Base-by-base conservation (phyloP, 495 filamentous ascomycete genomes). In the Emericellopsis terricola region DNA sequence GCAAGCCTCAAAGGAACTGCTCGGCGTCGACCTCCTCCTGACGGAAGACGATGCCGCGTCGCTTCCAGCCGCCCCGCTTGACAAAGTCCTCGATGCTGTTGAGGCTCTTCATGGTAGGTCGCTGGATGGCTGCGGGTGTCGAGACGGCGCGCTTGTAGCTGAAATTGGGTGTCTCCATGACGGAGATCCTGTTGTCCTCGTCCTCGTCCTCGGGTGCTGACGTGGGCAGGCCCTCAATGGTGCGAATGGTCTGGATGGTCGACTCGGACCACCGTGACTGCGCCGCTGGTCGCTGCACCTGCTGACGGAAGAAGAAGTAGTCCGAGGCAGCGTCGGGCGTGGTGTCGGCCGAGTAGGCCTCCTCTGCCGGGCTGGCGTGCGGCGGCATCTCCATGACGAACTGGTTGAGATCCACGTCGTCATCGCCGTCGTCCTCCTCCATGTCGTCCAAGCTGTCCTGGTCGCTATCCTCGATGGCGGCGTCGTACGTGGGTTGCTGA, bases 21-120 rank as follows among this genome's bases (percentile, higher is more conserved):
- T n/a, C n/a, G n/a, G n/a, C n/a, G n/a, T 28, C 18, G 9, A 35
- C 16, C 2, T 41, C 30, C 1, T 38, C 33, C n/a, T 48, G 46
- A 15, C 49, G 39, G 41, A 65, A 65, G 34, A 65, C 54, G 36
- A 65, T 59, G 19, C 62, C 62, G 14, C 54, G 38, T 15, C 62
- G 46, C 48, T 65, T 65, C 62, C 62, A 65, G 9, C 50, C 59
- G 9, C 60, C 62, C 0, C 62, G 46, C 45, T 55, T 59, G 10
- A 62, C 42, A 29, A 57, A 55, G 16, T 52, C 42, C 13, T 62
- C 57, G 21, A 44, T 41, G 8, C 52, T 52, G 30, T 44, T 38
- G 36, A 48, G 43, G 42, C 29, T 32, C 29, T 13, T 15, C 9
- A 32, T 19, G 13, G 13, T 17, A 38, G 38, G 36, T 37, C 30